Evolutionary conservation across 805 yeast species (phyloP), one percentile per base, ranked within the genome.

Genomic region (Yarrowia osloensis): DNA sequence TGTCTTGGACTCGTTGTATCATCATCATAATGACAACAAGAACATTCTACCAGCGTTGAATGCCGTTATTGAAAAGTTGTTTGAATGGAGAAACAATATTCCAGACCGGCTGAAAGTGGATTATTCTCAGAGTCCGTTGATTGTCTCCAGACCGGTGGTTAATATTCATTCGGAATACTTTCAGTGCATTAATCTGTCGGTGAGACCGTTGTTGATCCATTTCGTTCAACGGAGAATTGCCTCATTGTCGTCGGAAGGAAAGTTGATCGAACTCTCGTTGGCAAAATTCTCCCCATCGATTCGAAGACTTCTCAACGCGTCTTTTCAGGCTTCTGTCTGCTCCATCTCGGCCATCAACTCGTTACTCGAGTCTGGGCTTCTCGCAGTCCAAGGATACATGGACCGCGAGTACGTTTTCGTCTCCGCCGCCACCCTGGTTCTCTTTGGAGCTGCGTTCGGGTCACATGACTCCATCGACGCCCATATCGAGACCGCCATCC

Each of bases 381-480:
- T 68, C 28, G 69, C 73, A 12, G 63, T 66, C 0, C 69, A 62
- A 37, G 73, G 73, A 2, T 72, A 71, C 46, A 65, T 72, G 44
- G 74, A 72, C 61, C 46, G 74, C 33, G 74, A 72, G 57, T 72
- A 71, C 62, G 46, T 66, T 13, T 71, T 70, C 54, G 69, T 69
- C n/a, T 67, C 73, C 2, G 72, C 73, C 0, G 71, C 74, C 5
- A 72, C 73, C 0, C 67, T 72, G 46, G 66, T 69, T 11, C 67
- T 72, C 26, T 70, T 71, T 49, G 70, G 61, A 26, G 70, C 69
- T 1, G 71, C 73, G 0, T 72, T 72, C 35, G 70, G 70, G 7
- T 57, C 67, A 26, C 67, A 67, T 33, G 55, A 66, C 21, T 47
- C 68, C 9, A 66, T 71, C n/a, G 52, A 68, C 12, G 35, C 68